Base-by-base conservation (phyloP, 2,329 filamentous ascomycete species). In the Volutella citrinella region DNA sequence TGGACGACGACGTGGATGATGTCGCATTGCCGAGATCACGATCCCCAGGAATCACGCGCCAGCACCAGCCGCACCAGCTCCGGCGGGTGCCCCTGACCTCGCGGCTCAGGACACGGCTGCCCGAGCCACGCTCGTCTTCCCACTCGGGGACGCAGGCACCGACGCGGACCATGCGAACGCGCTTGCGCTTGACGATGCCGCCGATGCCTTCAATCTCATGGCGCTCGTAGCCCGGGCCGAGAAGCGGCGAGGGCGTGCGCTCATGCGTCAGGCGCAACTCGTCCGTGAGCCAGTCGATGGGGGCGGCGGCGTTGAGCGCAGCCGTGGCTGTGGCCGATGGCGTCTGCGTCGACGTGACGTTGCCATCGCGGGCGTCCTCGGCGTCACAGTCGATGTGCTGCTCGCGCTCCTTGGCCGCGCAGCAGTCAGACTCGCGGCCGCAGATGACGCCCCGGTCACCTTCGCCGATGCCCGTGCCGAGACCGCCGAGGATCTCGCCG, bases 41-140 rank as follows among this genome's bases (percentile, higher is more conserved):
- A 24, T 63, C 59, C 3, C 80, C 72, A 0, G 81, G 81, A 32
- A 94, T 78, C 4, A 88, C 81, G 41, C 88, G 72, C 59, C 74
- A 79, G 59, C 91, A 97, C 90, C 91, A 96, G 0, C 85, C 87
- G 60, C 90, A 97, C 87, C 88, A 95, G 56, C 85, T 89, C 41
- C 90, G 74, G 36, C 80, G 70, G 30, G 65, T 61, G 1, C 87
- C 86, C 11, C 69, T 69, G 34, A 82, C 74, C 61, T 97, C 91
- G 16, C 83, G 68, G 12, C 72, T 72, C 17, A 96, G 66, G 46
- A 84, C 83, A 37, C 74, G 71, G 5, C 78, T 79, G 7, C 73
- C 52, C 3, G 40, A 71, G 21, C 74, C 74, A 36, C 76, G 74
- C 61, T 94, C 87, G 54, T 91, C 87, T 45, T 87, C 84, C 65